Base-by-base conservation (phyloP, 345 rosid species). In the Gossypium stocksii region DNA sequence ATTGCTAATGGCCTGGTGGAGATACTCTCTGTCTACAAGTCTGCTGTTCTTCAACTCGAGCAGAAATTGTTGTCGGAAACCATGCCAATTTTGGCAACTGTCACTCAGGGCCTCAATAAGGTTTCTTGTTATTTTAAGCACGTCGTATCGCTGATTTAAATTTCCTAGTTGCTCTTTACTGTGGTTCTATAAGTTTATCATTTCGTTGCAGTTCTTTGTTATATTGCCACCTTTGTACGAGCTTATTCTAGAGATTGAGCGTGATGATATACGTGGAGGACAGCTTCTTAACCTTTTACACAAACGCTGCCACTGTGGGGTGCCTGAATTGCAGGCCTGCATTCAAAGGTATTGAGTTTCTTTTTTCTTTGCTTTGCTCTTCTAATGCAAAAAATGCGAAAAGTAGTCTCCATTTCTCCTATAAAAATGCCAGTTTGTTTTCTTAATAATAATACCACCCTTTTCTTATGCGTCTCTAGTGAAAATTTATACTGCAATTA, bases 1-100 rank as follows among this genome's bases (percentile, higher is more conserved):
- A 85, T 91, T 82, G 97, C 97, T 77, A 91, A 95, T 82, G 99
- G 99, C 57, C 86, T 94, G 74, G 94, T 88, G 66, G 98, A 92
- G 90, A 91, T 92, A 74, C 86, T 94, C 52, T 85, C 96, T 0
- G 85, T 94, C 12, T 91, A 94, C 54, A 83, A 97, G 82, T 89
- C 97, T 74, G 94, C 97, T 23, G 93, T 92, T 85, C 97, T 94
- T 74, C 94, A 82, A 72, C 88, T 92, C 52, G 98, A 94, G 87
- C 98, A 87, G 87, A 87, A 82, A 73, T 84, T 94, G 79, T 77
- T 92, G 83, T 89, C 97, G 0, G 98, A 94, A 67, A 78, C 90
- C 22, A 77, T 84, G 76, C 98, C 96, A 64, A 91, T 92, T 67
- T 78, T 94, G 78, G 97, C 95, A 38, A 89, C 94, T 7, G 85